Base-by-base conservation (phyloP, 495 filamentous ascomycete genomes). In the Halenospora varia region DNA sequence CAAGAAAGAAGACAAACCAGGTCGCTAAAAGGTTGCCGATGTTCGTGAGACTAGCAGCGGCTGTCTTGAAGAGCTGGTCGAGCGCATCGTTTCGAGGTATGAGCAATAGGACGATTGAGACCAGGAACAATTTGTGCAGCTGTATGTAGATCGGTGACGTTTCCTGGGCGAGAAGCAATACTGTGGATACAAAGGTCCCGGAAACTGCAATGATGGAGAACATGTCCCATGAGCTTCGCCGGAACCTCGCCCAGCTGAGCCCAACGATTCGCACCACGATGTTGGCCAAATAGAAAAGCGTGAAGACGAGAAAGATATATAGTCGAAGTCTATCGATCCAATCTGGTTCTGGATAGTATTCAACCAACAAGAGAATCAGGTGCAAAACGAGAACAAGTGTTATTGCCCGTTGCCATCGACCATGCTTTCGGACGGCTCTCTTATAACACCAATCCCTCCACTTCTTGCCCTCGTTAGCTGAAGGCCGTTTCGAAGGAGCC, bases 61-160 rank as follows among this genome's bases (percentile, higher is more conserved):
- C 95, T 15, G 94, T 99, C 73, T 99, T 99, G 83, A 97, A 99
- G 4, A 99, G 85, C 70, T 99, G 94, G 66, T 99, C 94, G 10
- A 99, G 85, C 48, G 96, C 92, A 61, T 99, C 94, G 70, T 97
- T 99, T 4, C 94, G 83, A 10, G 94, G 94, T 55, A 99, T 99
- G 46, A 99, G 83, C 57, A 99, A 77, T 19, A 97, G 80, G 1
- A 94, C 86, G 57, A 97, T 86, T 19, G 90, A 86, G 47, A 97
- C 94, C 41, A 99, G 76, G 68, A 96, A 96, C 17, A 96, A 81
- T 70, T 97, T 97, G 73, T 96, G 92, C 24, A 96, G 71, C 65
- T 88, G 88, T 42, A 83, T 75, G 63, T 90, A 91, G 15, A 81
- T 79, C 47, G 83, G 77, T 18, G 77, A 73, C 8, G 71, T 57